Conservation (phyloP, 768 basidiomycete genomes). For the Cystofilobasidium bisporidii region DNA sequence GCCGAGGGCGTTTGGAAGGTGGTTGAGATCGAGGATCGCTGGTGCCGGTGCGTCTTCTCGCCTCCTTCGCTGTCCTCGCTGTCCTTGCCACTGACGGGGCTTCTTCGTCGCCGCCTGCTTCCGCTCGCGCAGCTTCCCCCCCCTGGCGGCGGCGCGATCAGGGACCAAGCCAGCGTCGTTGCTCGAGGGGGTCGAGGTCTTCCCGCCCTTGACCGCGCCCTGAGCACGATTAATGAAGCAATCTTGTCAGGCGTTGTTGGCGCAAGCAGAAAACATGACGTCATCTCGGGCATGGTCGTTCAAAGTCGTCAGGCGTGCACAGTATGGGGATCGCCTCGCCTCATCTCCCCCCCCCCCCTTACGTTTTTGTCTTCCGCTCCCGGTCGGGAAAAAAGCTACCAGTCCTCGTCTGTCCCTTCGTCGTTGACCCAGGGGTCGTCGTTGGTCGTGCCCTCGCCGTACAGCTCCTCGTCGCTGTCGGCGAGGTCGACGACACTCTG, state of each 20-base stretch:
- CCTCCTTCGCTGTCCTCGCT: not conserved
- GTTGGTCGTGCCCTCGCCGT: not conserved
- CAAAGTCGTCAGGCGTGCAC: no score
- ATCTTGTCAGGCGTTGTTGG: no score
- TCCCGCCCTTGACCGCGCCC: conserved; percentile 1
- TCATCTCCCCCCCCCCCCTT: no score
- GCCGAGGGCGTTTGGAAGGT: conserved; percentile 54
- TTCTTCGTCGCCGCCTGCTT: not conserved
- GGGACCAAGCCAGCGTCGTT: not conserved
- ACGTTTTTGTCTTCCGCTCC: no score
- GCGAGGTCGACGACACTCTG: not conserved
- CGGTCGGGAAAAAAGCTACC: no score
- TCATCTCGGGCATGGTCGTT: no score
- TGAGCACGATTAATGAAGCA: no score
- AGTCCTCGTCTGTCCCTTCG: not conserved
- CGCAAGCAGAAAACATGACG: no score
- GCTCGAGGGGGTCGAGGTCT: conserved; percentile 16
- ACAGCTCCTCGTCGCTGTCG: conserved; percentile 1
- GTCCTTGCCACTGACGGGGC: no score
- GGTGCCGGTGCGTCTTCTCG: conserved; percentile 16
- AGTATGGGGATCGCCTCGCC: no score
- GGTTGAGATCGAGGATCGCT: conserved; percentile 24
- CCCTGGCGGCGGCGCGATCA: not conserved
- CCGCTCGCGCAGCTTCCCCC: conserved; percentile 23
- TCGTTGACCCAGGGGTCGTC: not conserved